Evolutionary conservation across 2,329 filamentous ascomycete genomes (phyloP).

Genomic region (Sclerotinia minor): DNA sequence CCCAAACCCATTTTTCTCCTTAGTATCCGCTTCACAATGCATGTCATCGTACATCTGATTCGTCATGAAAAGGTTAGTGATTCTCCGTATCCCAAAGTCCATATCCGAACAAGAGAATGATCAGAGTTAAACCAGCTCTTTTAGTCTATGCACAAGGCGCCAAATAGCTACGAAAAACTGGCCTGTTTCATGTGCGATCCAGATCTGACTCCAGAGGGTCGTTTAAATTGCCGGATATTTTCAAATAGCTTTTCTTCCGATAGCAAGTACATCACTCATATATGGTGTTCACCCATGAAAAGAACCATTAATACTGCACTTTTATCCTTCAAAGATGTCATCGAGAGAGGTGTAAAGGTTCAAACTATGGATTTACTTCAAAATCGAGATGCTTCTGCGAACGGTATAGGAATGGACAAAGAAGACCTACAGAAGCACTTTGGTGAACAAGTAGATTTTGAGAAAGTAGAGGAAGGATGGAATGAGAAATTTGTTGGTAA

Average conservation of each 20-base stretch:
- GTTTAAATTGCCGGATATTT: neutral
- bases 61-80: neutral
- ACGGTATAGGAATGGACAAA: neutral
- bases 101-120: neutral
- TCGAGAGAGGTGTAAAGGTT: neutral
- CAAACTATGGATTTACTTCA: slow-evolving; percentile 2
- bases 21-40: neutral
- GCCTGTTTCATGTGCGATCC: neutral
- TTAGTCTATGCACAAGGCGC: neutral
- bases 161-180: no score
- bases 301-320: neutral
- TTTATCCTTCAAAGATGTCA: neutral
- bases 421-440: neutral
- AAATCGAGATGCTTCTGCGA: neutral
- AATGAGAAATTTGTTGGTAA: neutral
- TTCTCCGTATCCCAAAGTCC: neutral
- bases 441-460: neutral
- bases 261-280: neutral
- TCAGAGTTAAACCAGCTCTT: neutral
- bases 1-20: neutral
- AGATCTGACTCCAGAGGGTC: neutral
- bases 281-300: slow-evolving; percentile 5
- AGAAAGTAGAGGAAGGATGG: neutral
- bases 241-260: neutral
- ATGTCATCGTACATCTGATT: neutral